Evolutionary conservation across 257 asterid species (phyloP).

Genomic region (Ophiorrhiza pumila): DNA sequence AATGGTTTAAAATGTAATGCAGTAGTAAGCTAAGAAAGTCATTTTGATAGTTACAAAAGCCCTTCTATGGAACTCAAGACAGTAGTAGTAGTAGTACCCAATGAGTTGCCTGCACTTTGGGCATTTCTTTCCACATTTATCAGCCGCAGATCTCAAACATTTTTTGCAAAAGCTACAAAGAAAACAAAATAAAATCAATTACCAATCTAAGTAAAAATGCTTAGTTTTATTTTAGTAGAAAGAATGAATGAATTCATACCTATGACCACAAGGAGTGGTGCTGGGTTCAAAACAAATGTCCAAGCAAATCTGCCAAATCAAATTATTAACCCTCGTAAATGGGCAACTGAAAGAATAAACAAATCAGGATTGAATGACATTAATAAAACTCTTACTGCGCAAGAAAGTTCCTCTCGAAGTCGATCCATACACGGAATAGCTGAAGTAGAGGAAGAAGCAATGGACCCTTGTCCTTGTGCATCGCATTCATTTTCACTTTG

Average conservation of each 20-base stretch:
- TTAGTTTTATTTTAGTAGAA: no score
- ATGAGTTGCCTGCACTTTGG: slow-evolving; percentile 96
- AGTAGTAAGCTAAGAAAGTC: background rate
- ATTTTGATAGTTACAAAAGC: background rate
- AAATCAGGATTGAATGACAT: background rate
- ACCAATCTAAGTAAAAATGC: background rate
- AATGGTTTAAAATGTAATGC: slow-evolving; percentile 5
- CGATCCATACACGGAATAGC: slow-evolving; percentile 71
- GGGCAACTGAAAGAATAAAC: no score
- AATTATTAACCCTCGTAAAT: background rate
- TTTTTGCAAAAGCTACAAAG: slow-evolving; percentile 72
- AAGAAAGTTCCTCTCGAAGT: slow-evolving; percentile 95
- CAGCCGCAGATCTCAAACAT: slow-evolving; percentile 86
- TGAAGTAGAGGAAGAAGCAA: slow-evolving; percentile 36
- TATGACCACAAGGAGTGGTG: slow-evolving; percentile 98
- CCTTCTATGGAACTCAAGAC: background rate
- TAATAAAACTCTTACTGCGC: slow-evolving; percentile 57
- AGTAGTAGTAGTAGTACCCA: slow-evolving; percentile 37
- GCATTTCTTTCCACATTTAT: slow-evolving; percentile 90
- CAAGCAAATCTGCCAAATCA: slow-evolving; percentile 72
- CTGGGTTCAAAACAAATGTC: slow-evolving; percentile 95
- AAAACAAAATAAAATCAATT: slow-evolving; percentile 1
- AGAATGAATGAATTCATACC: slow-evolving; percentile 36
- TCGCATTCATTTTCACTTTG: slow-evolving; percentile 30
- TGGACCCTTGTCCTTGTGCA: slow-evolving; percentile 28